Conservation (phyloP, 768 basidiomycete genomes). For the Infundibulicybe gibba region DNA sequence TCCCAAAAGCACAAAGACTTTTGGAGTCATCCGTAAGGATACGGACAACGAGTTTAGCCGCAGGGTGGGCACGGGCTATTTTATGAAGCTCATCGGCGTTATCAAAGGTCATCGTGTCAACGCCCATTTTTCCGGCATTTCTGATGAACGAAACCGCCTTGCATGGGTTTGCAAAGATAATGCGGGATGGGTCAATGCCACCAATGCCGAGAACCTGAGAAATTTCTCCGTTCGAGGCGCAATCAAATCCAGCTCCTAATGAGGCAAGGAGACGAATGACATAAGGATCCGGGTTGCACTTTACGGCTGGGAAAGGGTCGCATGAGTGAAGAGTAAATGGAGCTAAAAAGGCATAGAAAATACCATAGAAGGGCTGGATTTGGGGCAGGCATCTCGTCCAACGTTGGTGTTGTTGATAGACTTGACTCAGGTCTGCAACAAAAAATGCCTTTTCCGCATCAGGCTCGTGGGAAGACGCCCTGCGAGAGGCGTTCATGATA, state of each 20-base stretch:
- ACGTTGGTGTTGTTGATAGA: slow-evolving; percentile 80
- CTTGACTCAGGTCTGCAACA: slow-evolving; percentile 87
- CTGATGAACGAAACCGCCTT: slow-evolving; percentile 94
- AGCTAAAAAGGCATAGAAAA: slow-evolving; percentile 21
- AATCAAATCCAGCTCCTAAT: slow-evolving; percentile 93
- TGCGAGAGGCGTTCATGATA: slow-evolving; percentile 61
- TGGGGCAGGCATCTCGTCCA: slow-evolving; percentile 79
- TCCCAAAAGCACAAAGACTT: slow-evolving; percentile 87
- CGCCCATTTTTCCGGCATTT: slow-evolving; percentile 71
- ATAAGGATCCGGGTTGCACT: slow-evolving; percentile 97
- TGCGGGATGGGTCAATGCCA: slow-evolving; percentile 71
- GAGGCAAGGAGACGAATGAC: slow-evolving; percentile 88
- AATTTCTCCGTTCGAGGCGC: slow-evolving; percentile 95
- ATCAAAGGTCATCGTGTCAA: slow-evolving; percentile 97
- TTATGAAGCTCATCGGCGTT: slow-evolving; percentile 96
- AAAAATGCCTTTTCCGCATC: slow-evolving; percentile 96
- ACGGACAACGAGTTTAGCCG: slow-evolving; percentile 85
- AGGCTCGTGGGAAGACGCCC: slow-evolving; percentile 47
- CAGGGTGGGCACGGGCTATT: slow-evolving; percentile 75
- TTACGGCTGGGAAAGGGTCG: slow-evolving; percentile 63
- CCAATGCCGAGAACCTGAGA: slow-evolving; percentile 70
- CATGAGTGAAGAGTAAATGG: slow-evolving; percentile 9
- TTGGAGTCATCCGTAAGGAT: slow-evolving; percentile 99
- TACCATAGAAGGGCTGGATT: slow-evolving; percentile 94
- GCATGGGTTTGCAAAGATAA: slow-evolving; percentile 99